Conservation (phyloP, 2,329 filamentous ascomycete genomes). For the Arthroderma sp. region DNA sequence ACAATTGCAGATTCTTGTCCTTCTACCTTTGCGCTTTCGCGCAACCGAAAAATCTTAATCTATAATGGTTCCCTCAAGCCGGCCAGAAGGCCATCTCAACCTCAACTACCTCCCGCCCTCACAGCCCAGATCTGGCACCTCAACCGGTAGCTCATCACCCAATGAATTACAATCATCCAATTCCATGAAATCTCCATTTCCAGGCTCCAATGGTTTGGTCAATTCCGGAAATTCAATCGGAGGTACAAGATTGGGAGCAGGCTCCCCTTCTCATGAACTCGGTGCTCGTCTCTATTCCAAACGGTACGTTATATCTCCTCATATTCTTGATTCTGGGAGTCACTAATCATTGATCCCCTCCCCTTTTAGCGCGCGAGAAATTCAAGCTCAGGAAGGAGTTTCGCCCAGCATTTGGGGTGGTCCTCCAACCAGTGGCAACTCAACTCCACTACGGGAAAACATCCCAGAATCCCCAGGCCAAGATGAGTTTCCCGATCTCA, state of each 20-base stretch:
- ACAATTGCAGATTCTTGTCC: too few relatives aligned
- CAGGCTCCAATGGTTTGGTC: conserved; percentile 50
- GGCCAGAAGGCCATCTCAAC: conserved; percentile 70
- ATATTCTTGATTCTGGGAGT: not conserved
- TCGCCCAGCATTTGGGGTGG: conserved; percentile 74
- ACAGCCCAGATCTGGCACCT: conserved; percentile 63
- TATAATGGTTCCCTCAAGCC: conserved; percentile 78
- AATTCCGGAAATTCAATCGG: conserved; percentile 38
- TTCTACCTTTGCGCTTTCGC: too few relatives aligned
- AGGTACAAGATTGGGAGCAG: conserved; percentile 64
- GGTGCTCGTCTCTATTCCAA: conserved; percentile 76
- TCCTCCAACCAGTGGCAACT: conserved; percentile 90
- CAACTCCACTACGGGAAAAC: conserved; percentile 88
- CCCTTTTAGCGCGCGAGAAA: conserved; percentile 66
- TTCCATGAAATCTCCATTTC: conserved; percentile 58
- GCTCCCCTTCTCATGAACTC: conserved; percentile 91
- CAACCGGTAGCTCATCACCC: conserved; percentile 66
- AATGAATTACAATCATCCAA: conserved; percentile 56
- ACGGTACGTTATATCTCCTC: conserved; percentile 49
- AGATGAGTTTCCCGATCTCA: conserved; percentile 87
- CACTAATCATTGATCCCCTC: not conserved
- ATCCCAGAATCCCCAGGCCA: conserved; percentile 89
- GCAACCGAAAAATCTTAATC: conserved; percentile 41
- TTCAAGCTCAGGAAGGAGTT: conserved; percentile 91
- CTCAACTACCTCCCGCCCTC: conserved; percentile 63